Evolutionary conservation across 1,284 basidiomycete genomes (phyloP).

Genomic region (Neotropicomus parvogracilis): DNA sequence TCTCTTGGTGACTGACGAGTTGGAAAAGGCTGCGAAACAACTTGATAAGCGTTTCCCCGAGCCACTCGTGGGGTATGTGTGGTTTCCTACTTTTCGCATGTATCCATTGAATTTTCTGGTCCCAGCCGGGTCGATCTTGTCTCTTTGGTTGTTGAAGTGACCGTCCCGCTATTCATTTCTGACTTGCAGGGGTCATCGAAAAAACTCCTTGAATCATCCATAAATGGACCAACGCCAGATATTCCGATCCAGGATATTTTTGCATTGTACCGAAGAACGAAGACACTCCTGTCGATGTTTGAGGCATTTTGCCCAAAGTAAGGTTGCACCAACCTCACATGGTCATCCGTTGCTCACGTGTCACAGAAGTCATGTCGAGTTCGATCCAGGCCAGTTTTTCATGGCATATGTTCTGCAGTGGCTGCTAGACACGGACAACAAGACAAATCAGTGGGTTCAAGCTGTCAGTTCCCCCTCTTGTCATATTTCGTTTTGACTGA

Average conservation of each 20-base stretch:
- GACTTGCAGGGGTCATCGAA: constrained; percentile 75
- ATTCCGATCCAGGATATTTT: constrained; percentile 89
- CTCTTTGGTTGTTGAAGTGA: constrained; percentile 69
- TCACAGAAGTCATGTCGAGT: constrained; percentile 49
- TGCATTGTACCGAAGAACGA: constrained; percentile 75
- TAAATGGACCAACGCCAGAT: constrained; percentile 74
- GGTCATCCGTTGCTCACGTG: constrained; percentile 10
- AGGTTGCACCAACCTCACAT: constrained; percentile 26
- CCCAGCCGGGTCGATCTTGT: constrained; percentile 75
- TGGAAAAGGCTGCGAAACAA: constrained; percentile 82
- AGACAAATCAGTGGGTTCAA: constrained; percentile 93
- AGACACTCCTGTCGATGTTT: constrained; percentile 73
- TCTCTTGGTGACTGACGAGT: constrained; percentile 80
- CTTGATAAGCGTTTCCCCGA: constrained; percentile 84
- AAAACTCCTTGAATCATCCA: constrained; percentile 71
- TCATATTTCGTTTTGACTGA: constrained; percentile 3
- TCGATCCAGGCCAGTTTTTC: constrained; percentile 75
- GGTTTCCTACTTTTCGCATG: neutral
- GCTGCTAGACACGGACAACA: constrained; percentile 86
- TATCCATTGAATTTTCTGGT: constrained; percentile 10
- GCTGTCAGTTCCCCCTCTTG: constrained; percentile 51
- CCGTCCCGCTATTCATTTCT: constrained; percentile 70
- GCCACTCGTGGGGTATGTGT: constrained; percentile 71
- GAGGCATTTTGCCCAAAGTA: constrained; percentile 77
- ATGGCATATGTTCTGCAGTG: constrained; percentile 88